A percentile compares a stretch with the other conserved stretches of the same genome.
Conservation (phyloP, 306 rosid genomes). For the Cucurbita argyrosperma region DNA sequence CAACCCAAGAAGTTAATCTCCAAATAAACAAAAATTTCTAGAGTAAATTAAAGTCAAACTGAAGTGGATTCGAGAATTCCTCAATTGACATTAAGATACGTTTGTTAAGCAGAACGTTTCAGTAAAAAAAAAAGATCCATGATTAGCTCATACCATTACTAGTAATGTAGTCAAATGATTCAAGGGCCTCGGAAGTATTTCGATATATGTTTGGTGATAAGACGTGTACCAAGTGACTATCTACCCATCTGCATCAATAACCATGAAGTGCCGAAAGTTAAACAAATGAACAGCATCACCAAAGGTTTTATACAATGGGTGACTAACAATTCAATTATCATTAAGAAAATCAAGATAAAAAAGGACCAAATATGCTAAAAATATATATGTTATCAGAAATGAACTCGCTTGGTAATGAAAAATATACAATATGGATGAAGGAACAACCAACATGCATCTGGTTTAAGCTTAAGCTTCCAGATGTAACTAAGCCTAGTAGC, state of each 20-base stretch:
- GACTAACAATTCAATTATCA: not conserved
- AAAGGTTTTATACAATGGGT: not conserved
- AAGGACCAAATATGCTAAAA: no score
- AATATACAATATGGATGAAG: not conserved
- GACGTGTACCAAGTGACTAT: slow-evolving; percentile 78
- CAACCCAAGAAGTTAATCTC: not conserved
- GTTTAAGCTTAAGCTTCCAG: not conserved
- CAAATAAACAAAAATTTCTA: not conserved
- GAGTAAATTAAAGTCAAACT: not conserved
- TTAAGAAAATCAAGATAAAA: no score
- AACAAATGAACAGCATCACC: slow-evolving; percentile 6
- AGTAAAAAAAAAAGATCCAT: not conserved
- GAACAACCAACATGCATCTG: not conserved
- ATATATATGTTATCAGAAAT: not conserved
- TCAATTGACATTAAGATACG: not conserved
- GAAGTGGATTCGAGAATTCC: not conserved
- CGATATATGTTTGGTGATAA: slow-evolving; percentile 86
- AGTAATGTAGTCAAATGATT: slow-evolving; percentile 86
- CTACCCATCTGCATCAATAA: slow-evolving; percentile 66
- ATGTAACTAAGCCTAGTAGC: not conserved
- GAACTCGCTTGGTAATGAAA: not conserved
- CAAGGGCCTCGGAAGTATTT: slow-evolving; percentile 79
- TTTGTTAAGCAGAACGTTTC: not conserved
- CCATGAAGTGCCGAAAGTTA: slow-evolving; percentile 7
- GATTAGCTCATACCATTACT: slow-evolving; percentile 46